These are phyloP conservation scores for Herpetomonas tarakana DNA, from an alignment of 208 protist species.

Conservation along the genomic window DNA sequence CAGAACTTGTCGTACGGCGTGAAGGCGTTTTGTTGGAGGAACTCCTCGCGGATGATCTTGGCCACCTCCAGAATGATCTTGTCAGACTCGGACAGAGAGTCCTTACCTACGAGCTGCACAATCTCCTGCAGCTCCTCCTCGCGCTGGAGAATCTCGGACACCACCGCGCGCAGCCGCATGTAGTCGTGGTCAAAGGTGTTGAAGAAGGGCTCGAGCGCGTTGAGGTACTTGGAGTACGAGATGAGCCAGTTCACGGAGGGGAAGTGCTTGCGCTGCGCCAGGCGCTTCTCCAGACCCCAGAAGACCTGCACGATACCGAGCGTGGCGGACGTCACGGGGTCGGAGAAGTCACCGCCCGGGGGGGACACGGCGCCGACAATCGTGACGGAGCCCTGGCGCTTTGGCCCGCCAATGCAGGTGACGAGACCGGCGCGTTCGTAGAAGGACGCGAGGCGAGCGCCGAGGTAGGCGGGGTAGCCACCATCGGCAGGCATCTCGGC, in stretches of 20 bases:
- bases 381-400: conserved; percentile 97
- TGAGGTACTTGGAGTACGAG: conserved; percentile 99
- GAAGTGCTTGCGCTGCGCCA: conserved; percentile 99
- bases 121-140: conserved; percentile 99
- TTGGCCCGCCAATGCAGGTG: conserved; percentile 95
- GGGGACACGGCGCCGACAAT: conserved; percentile 99
- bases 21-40: conserved; percentile 99
- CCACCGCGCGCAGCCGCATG: conserved; percentile 90
- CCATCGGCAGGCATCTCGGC: conserved; percentile 99
- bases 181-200: conserved; percentile 96
- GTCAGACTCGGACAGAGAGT: conserved; percentile 99
- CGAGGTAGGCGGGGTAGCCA: conserved; percentile 99
- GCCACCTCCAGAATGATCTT: conserved; percentile 99
- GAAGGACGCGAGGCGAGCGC: conserved; percentile 99
- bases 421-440: conserved; percentile 98
- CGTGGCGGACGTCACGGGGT: conserved; percentile 99
- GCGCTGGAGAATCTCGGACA: conserved; percentile 97
- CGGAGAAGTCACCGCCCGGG: conserved; percentile 99
- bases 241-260: conserved; percentile 99
- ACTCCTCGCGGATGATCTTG: conserved; percentile 99
- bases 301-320: conserved; percentile 99
- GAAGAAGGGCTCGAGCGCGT: conserved; percentile 98
- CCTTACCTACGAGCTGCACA: conserved; percentile 99
- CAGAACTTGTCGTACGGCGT: conserved; percentile 97
- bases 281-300: conserved; percentile 99